A percentile compares a stretch with the other conserved stretches of the same genome.
Conservation (phyloP, 805 yeast genomes). For the Maudiozyma barnettii region DNA sequence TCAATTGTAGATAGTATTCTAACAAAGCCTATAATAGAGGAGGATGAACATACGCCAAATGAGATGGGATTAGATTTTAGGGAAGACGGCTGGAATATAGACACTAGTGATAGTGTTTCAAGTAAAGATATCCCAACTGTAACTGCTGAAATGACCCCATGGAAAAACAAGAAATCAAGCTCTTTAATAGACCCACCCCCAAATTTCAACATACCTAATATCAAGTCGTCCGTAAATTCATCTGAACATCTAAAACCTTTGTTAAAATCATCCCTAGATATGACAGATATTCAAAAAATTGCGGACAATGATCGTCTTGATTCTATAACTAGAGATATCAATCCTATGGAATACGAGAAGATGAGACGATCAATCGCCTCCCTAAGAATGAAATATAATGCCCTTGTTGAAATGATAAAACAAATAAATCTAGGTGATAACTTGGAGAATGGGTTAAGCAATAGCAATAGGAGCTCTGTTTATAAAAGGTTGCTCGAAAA, state of each 20-base stretch:
- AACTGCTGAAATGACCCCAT: conserved; percentile 30
- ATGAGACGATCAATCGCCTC: conserved; percentile 35
- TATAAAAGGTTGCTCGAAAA: conserved; percentile 16
- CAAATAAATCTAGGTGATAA: conserved; percentile 8
- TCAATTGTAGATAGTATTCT: too few relatives aligned
- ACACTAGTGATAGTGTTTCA: conserved; percentile 6
- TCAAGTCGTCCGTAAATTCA: too few relatives aligned
- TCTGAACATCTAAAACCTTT: too few relatives aligned
- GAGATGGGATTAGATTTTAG: not conserved
- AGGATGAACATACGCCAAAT: too few relatives aligned
- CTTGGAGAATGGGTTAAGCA: too few relatives aligned
- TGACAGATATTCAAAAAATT: not conserved
- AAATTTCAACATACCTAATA: too few relatives aligned
- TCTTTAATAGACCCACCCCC: too few relatives aligned
- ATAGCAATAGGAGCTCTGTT: conserved; percentile 10
- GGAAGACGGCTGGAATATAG: not conserved
- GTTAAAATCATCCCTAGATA: not conserved
- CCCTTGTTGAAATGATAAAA: conserved; percentile 27
- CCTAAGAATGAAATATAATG: conserved; percentile 30
- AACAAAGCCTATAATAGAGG: too few relatives aligned
- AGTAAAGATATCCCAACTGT: conserved; percentile 26
- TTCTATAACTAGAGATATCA: not conserved
- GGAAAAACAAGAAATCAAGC: conserved; percentile 17
- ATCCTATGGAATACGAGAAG: conserved; percentile 28
- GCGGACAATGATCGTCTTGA: not conserved